These are phyloP conservation scores for Westerdykella ornata DNA, from an alignment of 2,329 filamentous ascomycete genomes.

Conservation along the genomic window DNA sequence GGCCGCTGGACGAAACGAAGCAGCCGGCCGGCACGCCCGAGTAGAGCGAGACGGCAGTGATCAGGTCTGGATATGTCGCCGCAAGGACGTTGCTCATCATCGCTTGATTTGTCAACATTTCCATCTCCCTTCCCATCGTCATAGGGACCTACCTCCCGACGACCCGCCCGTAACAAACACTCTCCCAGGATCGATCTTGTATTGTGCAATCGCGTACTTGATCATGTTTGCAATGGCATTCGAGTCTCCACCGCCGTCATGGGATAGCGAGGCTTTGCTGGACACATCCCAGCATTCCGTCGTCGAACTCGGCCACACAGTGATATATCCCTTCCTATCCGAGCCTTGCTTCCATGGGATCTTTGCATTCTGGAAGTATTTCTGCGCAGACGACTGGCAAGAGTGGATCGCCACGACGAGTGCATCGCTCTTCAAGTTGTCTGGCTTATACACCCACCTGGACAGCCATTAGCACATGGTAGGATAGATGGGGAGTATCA, in stretches of 20 bases:
- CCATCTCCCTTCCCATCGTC: neutral
- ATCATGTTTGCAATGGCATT: constrained; percentile 56
- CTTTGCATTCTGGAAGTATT: constrained; percentile 24
- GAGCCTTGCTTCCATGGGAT: constrained; percentile 29
- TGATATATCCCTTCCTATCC: constrained; percentile 26
- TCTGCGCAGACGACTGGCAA: constrained; percentile 25
- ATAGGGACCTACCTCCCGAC: constrained; percentile 36
- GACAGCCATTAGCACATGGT: constrained; percentile 1
- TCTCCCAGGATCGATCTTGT: constrained; percentile 46
- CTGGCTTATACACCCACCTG: constrained; percentile 27
- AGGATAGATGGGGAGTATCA: constrained; percentile 1
- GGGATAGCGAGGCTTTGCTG: constrained; percentile 48
- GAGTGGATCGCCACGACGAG: constrained; percentile 28
- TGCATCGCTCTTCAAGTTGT: constrained; percentile 21
- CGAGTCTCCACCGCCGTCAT: constrained; percentile 53
- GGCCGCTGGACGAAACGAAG: constrained; percentile 42
- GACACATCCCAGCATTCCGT: constrained; percentile 54
- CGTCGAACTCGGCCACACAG: constrained; percentile 27
- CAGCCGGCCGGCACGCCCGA: constrained; percentile 52
- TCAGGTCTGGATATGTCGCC: constrained; percentile 49
- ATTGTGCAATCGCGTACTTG: constrained; percentile 47
- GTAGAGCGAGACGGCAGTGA: constrained; percentile 47
- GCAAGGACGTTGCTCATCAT: constrained; percentile 43
- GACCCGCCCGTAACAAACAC: constrained; percentile 52
- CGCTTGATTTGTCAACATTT: constrained; percentile 5